Conservation (phyloP, 495 filamentous ascomycete species). For the Lophium mytilinum region DNA sequence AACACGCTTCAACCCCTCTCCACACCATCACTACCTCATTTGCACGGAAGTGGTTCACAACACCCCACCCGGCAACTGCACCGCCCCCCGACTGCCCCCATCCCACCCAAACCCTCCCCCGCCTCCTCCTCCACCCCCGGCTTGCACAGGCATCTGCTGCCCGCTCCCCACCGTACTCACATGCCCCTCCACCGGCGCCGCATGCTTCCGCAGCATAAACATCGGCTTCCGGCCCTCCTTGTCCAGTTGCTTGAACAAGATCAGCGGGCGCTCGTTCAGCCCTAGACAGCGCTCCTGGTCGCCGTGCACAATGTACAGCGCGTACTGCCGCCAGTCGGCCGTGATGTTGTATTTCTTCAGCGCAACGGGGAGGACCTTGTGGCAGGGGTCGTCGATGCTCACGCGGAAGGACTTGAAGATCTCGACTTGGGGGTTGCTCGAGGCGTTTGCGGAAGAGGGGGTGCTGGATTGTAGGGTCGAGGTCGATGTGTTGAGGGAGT, state of each 20-base stretch:
- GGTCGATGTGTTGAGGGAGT: slow-evolving; percentile 32
- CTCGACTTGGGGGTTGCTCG: slow-evolving; percentile 54
- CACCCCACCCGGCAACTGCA: slow-evolving; percentile 25
- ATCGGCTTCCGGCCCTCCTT: slow-evolving; percentile 96
- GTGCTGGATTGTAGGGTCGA: neutral
- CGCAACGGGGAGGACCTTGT: slow-evolving; percentile 92
- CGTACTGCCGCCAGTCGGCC: slow-evolving; percentile 92
- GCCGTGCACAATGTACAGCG: slow-evolving; percentile 94
- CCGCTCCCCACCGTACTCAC: slow-evolving; percentile 19
- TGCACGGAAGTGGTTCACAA: slow-evolving; percentile 13
- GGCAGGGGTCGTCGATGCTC: slow-evolving; percentile 93
- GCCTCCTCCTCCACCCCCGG: neutral
- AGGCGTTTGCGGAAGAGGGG: slow-evolving; percentile 37
- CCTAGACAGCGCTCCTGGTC: slow-evolving; percentile 93
- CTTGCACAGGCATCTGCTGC: slow-evolving; percentile 3
- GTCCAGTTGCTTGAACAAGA: slow-evolving; percentile 94
- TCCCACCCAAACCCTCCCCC: slow-evolving; percentile 16
- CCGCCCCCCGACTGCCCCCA: slow-evolving; percentile 9
- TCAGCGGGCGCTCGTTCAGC: slow-evolving; percentile 83
- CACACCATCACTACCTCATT: neutral
- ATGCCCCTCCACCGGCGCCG: slow-evolving; percentile 34
- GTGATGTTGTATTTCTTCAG: slow-evolving; percentile 98
- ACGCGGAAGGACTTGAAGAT: slow-evolving; percentile 98
- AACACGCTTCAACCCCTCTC: too few relatives aligned
- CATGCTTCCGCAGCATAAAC: slow-evolving; percentile 87